Conservation (phyloP, 2,329 filamentous ascomycete species). For the Colletotrichum destructivum region DNA sequence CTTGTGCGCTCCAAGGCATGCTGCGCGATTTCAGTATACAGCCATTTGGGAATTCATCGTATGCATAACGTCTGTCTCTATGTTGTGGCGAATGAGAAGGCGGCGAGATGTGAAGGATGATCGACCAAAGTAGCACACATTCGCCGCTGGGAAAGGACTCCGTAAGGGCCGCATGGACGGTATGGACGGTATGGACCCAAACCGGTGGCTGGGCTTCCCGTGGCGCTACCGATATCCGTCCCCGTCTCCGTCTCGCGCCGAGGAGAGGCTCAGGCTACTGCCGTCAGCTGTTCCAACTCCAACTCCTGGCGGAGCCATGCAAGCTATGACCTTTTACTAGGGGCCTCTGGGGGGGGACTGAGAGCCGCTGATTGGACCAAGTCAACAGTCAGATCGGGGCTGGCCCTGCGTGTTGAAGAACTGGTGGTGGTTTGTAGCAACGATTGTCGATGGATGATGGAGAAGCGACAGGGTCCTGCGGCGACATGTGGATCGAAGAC, state of each 20-base stretch:
- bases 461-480: slow-evolving; percentile 24
- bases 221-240: slow-evolving; percentile 1
- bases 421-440: slow-evolving; percentile 39
- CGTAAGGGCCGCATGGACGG: no score
- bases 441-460: slow-evolving; percentile 25
- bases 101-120: not conserved
- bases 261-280: slow-evolving; percentile 8
- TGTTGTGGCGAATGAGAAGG: not conserved
- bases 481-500: slow-evolving; percentile 27
- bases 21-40: not conserved
- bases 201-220: not conserved
- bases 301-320: slow-evolving; percentile 15
- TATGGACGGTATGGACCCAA: not conserved
- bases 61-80: not conserved
- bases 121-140: not conserved
- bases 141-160: not conserved
- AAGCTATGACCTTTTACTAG: slow-evolving; percentile 6
- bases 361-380: slow-evolving; percentile 6
- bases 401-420: slow-evolving; percentile 35
- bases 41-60: no score
- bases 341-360: slow-evolving; percentile 5
- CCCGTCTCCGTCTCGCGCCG: slow-evolving; percentile 1
- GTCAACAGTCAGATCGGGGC: not conserved
- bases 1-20: not conserved
- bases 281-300: slow-evolving; percentile 10